Evolutionary conservation across 108 stramenopile species (phyloP).

Genomic region (Poteriospumella lacustris): DNA sequence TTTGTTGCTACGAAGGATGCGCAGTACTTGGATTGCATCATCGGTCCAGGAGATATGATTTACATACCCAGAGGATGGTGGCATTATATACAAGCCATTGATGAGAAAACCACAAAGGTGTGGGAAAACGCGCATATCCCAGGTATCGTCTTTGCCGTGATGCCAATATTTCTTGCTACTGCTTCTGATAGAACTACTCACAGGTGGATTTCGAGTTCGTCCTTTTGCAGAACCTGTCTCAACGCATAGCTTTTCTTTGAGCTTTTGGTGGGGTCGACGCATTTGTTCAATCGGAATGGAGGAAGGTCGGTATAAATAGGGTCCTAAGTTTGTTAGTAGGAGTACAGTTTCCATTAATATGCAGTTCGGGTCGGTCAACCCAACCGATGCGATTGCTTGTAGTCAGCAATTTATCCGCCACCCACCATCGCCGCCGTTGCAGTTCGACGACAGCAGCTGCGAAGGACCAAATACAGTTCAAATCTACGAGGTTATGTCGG

Average conservation of each 20-base stretch:
- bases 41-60: constrained; percentile 23
- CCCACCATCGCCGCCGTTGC: too few relatives aligned
- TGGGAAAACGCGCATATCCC: constrained; percentile 38
- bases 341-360: too few relatives aligned
- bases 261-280: constrained; percentile 52
- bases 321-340: too few relatives aligned
- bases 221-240: background rate
- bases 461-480: too few relatives aligned
- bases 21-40: background rate
- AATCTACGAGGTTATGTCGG: too few relatives aligned
- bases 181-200: background rate
- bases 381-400: too few relatives aligned
- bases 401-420: too few relatives aligned
- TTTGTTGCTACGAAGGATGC: too few relatives aligned
- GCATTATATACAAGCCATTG: constrained; percentile 37
- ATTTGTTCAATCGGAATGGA: too few relatives aligned
- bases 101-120: constrained; percentile 23
- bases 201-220: background rate
- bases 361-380: too few relatives aligned
- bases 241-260: constrained; percentile 42
- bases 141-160: constrained; percentile 45
- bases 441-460: too few relatives aligned
- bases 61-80: constrained; percentile 10
- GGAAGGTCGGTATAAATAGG: too few relatives aligned
- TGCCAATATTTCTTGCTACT: constrained; percentile 43